Percentiles rank a stretch among this genome's conserved stretches.
phyloP scores from a whole-genome alignment of 2,329 filamentous ascomycete genomes.

The Fusarium veterinarium region DNA sequence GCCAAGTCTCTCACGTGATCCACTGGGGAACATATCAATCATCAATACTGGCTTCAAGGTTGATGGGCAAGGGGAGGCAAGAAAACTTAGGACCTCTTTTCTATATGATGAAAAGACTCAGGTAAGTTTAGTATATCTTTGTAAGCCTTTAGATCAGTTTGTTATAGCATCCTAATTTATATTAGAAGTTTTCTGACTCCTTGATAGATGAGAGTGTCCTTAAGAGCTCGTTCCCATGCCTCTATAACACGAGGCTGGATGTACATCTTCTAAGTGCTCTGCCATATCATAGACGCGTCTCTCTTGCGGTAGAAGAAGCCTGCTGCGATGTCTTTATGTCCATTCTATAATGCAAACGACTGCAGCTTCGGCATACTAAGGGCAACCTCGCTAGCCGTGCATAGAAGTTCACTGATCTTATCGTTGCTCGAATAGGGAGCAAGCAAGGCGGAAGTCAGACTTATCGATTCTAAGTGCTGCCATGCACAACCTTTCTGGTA shows the following conservation, averaged over 20 bases:
- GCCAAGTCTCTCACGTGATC: background rate
- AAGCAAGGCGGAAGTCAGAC: background rate
- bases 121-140: background rate
- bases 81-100: background rate
- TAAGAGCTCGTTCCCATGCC: background rate
- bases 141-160: background rate
- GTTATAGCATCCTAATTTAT: background rate
- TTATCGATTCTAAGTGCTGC: background rate
- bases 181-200: background rate
- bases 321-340: background rate
- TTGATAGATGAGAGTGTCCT: background rate
- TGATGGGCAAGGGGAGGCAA: background rate
- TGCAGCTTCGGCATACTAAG: background rate
- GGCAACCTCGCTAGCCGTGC: background rate
- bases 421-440: background rate
- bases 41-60: background rate
- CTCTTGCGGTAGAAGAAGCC: background rate
- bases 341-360: background rate
- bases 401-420: background rate
- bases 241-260: background rate
- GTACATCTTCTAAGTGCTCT: background rate
- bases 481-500: background rate
- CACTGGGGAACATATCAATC: background rate
- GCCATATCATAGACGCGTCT: background rate
- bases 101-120: background rate